Evolutionary conservation across 768 basidiomycete genomes (phyloP), one percentile per base, ranked within the genome.

Genomic region (Coprinopsis strossmayeri): DNA sequence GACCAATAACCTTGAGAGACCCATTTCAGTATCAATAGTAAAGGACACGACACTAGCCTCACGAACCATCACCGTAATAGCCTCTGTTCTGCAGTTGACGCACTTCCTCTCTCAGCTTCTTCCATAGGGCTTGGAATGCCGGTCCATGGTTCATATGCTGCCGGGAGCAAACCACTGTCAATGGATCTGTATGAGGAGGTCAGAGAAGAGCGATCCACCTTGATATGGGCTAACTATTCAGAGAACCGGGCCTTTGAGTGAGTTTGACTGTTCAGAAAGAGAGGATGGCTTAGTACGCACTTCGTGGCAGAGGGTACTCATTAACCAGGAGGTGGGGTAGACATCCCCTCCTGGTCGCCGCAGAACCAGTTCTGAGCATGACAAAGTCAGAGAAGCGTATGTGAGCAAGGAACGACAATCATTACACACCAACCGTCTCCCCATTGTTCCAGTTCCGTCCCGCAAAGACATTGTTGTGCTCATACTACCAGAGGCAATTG

Each of bases 1-100:
- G 88, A 91, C 87, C 87, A 91, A 58, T 82, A 87, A 7, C 88
- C 87, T 91, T n/a, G n/a, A n/a, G n/a, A n/a, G n/a, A n/a, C n/a
- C n/a, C n/a, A n/a, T n/a, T n/a, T n/a, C n/a, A n/a, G 13, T 23
- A 13, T 10, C 3, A 4, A 23, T 34, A 34, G 34, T 30, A 37
- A n/a, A n/a, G n/a, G n/a, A n/a, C n/a, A n/a, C n/a, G n/a, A n/a
- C n/a, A n/a, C n/a, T n/a, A n/a, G n/a, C n/a, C n/a, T n/a, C n/a
- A n/a, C n/a, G n/a, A n/a, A 84, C 88, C 90, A 61, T 92, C 90
- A 1, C 90, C 90, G 45, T 83, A 90, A 59, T 92, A 91, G 23
- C 84, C 88, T 62, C 70, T 78, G 44, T 68, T 68, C 59, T 90
- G 88, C n/a, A 91, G 70, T 21, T 72, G 72, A 26, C 77, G 69